These are phyloP conservation scores for Fusarium subglutinans DNA, from an alignment of 2,329 filamentous ascomycete species.

Conservation along the genomic window DNA sequence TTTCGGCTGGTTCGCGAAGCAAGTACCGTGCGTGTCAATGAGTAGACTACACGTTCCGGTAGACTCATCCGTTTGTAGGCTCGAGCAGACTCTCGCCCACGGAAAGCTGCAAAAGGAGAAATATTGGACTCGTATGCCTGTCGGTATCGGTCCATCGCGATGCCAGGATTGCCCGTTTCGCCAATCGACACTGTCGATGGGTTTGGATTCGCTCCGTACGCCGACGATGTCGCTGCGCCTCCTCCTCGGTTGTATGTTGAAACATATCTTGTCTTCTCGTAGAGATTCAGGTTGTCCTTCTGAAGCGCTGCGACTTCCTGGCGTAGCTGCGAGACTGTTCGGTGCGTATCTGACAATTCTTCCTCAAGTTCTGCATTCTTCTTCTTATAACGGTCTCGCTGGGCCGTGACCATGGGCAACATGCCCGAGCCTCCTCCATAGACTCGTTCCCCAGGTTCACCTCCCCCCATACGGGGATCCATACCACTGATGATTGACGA, in stretches of 20 bases:
- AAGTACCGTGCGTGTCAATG: conserved; percentile 88
- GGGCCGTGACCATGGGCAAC: conserved; percentile 96
- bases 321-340: conserved; percentile 82
- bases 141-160: conserved; percentile 84
- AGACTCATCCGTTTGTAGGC: conserved; percentile 94
- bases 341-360: conserved; percentile 86
- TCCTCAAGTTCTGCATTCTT: conserved; percentile 90
- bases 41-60: conserved; percentile 89
- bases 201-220: conserved; percentile 77
- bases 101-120: conserved; percentile 94
- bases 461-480: conserved; percentile 68
- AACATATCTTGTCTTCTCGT: conserved; percentile 97
- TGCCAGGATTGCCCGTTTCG: conserved; percentile 65
- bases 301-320: conserved; percentile 93
- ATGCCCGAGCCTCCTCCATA: conserved; percentile 82
- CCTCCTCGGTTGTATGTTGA: conserved; percentile 87
- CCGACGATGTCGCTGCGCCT: conserved; percentile 67
- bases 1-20: conserved; percentile 92
- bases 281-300: conserved; percentile 94
- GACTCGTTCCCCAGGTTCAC: conserved; percentile 65
- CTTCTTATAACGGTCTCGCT: conserved; percentile 98
- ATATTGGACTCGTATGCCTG: conserved; percentile 95
- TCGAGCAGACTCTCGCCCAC: conserved; percentile 89
- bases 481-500: conserved; percentile 99
- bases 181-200: conserved; percentile 73